Evolutionary conservation across 768 basidiomycete genomes (phyloP).

Genomic region (Tephrocybe sp.): DNA sequence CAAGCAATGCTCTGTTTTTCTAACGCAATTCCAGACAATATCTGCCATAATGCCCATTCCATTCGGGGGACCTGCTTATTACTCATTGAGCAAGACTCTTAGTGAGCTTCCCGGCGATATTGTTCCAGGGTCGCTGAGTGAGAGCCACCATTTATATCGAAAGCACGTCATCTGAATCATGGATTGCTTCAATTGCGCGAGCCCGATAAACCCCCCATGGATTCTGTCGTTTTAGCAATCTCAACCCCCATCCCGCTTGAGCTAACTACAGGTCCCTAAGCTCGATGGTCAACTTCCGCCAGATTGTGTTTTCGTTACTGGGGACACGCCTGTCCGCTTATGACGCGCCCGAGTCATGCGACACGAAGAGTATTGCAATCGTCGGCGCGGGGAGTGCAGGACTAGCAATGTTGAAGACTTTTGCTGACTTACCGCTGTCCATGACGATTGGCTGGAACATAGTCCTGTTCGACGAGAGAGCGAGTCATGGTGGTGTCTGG

Average conservation of each 20-base stretch:
- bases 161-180: constrained; percentile 25
- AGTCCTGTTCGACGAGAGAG: constrained; percentile 53
- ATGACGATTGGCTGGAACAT: constrained; percentile 44
- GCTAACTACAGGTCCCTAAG: background rate
- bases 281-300: constrained; percentile 26
- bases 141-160: background rate
- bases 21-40: too few relatives aligned
- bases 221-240: too few relatives aligned
- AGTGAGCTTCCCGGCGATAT: background rate
- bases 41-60: too few relatives aligned
- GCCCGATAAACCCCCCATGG: too few relatives aligned
- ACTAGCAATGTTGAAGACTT: constrained; percentile 49
- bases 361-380: constrained; percentile 50
- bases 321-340: background rate
- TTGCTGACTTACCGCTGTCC: constrained; percentile 46
- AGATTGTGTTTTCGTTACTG: constrained; percentile 22
- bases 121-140: constrained; percentile 15
- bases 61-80: constrained; percentile 1
- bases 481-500: constrained; percentile 60
- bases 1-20: too few relatives aligned
- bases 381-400: constrained; percentile 61
- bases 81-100: background rate
- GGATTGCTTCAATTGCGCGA: constrained; percentile 18
- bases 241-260: background rate
- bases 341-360: constrained; percentile 9